These are phyloP conservation scores for Chalciporus piperatoides DNA, from an alignment of 1,284 basidiomycete species.

Conservation along the genomic window DNA sequence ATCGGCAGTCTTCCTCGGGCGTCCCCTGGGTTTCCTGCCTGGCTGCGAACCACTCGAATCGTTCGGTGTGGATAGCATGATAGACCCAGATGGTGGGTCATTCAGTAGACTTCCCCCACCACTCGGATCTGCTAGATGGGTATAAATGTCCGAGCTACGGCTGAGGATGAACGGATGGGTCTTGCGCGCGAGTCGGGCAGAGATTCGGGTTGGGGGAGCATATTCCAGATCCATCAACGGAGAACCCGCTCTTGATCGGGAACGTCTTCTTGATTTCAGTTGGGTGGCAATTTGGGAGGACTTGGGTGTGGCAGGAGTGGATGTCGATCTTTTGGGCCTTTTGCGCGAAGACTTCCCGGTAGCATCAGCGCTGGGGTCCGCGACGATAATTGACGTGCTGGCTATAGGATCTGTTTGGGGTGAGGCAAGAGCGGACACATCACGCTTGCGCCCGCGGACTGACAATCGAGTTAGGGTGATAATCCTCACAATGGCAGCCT, in stretches of 20 bases:
- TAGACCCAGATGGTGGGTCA: conserved; percentile 5
- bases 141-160: conserved; percentile 27
- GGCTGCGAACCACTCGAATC: conserved; percentile 4
- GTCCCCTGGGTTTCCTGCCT: conserved; percentile 16
- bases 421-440: conserved; percentile 1
- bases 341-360: conserved; percentile 18
- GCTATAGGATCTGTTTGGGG: conserved; percentile 2
- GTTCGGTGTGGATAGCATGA: conserved; percentile 3
- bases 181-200: conserved; percentile 23
- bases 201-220: conserved; percentile 13
- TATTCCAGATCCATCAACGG: conserved; percentile 9
- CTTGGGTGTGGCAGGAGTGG: conserved; percentile 16
- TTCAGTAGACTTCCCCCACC: conserved; percentile 12
- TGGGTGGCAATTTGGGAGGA: conserved; percentile 11
- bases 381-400: conserved; percentile 2
- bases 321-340: conserved; percentile 22
- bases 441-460: conserved; percentile 23
- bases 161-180: conserved; percentile 15
- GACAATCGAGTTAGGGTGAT: conserved; percentile 7
- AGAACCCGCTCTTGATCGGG: conserved; percentile 22
- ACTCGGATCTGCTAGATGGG: conserved; percentile 25
- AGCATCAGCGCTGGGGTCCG: not conserved
- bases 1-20: conserved; percentile 11
- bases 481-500: not conserved
- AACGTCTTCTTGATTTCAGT: conserved; percentile 9